Conservation (phyloP, 306 rosid genomes). For the Quercus rubra region DNA sequence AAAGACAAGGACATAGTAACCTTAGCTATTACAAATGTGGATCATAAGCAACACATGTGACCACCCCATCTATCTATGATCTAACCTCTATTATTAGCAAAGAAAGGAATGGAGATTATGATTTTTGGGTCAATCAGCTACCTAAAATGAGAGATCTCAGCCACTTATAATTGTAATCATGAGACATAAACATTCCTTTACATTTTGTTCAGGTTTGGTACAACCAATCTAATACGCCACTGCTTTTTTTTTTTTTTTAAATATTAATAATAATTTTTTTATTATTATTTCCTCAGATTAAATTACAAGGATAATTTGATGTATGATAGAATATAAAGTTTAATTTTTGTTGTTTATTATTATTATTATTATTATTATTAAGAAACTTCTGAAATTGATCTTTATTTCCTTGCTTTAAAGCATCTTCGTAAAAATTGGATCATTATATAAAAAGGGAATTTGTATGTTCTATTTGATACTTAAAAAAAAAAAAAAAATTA, state of each 20-base stretch:
- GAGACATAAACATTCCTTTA: constrained; percentile 26
- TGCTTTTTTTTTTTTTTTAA: not conserved
- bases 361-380: too few species aligned
- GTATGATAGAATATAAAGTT: not conserved
- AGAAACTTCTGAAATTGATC: too few species aligned
- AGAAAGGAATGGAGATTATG: not conserved
- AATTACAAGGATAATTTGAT: not conserved
- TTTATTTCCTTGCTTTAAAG: too few species aligned
- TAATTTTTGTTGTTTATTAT: not conserved
- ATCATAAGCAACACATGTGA: not conserved
- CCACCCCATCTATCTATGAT: too few species aligned
- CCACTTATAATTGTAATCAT: constrained; percentile 20
- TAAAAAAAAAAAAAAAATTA: rapidly evolving
- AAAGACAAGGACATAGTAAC: not conserved
- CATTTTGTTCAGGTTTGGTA: constrained; percentile 32
- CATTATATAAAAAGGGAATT: too few species aligned
- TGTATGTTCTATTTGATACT: too few species aligned
- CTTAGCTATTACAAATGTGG: not conserved
- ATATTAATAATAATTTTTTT: too few species aligned
- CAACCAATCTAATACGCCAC: constrained; percentile 14
- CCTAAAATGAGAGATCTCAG: constrained; percentile 23
- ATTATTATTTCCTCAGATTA: not conserved
- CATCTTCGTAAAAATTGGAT: too few species aligned
- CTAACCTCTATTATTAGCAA: not conserved
- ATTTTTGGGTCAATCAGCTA: constrained; percentile 7